These are phyloP conservation scores for Pleurostoma richardsiae DNA, from an alignment of 2,329 filamentous ascomycete genomes.

Conservation along the genomic window DNA sequence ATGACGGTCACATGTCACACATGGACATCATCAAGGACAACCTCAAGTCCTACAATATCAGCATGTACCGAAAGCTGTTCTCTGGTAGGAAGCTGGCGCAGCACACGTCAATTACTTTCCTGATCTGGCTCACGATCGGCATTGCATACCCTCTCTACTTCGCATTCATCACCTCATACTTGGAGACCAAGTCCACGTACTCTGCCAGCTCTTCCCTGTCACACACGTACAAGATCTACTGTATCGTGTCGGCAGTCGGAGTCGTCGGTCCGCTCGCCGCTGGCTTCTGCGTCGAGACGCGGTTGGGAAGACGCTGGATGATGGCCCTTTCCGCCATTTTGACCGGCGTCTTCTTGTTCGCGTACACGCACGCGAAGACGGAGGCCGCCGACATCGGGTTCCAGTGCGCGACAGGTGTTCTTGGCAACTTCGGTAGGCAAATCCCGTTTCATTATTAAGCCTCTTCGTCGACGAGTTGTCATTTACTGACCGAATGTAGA, in stretches of 20 bases:
- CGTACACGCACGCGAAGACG: conserved; percentile 34
- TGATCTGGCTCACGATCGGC: conserved; percentile 39
- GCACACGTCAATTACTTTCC: conserved; percentile 28
- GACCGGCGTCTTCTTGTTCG: conserved; percentile 39
- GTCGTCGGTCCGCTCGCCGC: conserved; percentile 32
- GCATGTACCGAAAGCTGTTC: conserved; percentile 25
- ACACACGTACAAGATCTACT: conserved; percentile 28
- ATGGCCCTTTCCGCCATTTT: conserved; percentile 36
- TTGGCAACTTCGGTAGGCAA: conserved; percentile 32
- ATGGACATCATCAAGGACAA: conserved; percentile 15
- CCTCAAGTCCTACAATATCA: conserved; percentile 17
- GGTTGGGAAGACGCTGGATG: conserved; percentile 35
- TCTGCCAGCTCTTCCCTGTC: conserved; percentile 15
- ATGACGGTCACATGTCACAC: conserved; percentile 4
- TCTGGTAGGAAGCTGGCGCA: conserved; percentile 22
- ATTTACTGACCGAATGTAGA: conserved; percentile 13
- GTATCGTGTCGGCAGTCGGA: conserved; percentile 30
- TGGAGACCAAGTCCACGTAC: conserved; percentile 28
- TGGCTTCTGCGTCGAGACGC: conserved; percentile 33
- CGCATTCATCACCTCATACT: conserved; percentile 39
- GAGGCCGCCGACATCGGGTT: conserved; percentile 29
- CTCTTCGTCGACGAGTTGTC: too few relatives aligned
- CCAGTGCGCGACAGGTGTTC: conserved; percentile 36
- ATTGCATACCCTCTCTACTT: conserved; percentile 41
- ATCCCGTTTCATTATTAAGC: background rate